Evolutionary conservation across 1,284 basidiomycete species (phyloP), one percentile per base, ranked within the genome.

Genomic region (Rhodotorula sp.): DNA sequence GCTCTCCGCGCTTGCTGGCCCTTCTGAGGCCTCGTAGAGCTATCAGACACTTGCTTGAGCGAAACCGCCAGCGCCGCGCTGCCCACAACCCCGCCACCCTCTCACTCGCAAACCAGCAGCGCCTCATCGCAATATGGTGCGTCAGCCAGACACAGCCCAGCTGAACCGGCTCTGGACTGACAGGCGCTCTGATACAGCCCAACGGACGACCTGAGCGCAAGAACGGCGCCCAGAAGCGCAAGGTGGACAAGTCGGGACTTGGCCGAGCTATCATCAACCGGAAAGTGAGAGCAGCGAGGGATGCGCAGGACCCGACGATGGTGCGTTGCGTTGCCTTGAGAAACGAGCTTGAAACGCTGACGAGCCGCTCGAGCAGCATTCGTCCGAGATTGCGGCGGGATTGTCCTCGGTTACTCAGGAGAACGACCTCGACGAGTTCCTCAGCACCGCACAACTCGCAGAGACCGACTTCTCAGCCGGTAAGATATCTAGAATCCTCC

Each of bases 401-500:
- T 85, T 99, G 44, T 87, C 89, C 76, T 97, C 94, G 2, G 88
- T 99, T 51, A 99, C 96, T 0, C 95, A 99, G 81, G 94, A 99
- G 82, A 85, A 88, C 68, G 94, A 97, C 82, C 84, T 99, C 37
- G 95, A 98, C 76, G 94, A 95, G 80, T 99, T 99, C 80, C 82
- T 99, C 69, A 95, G 88, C 79, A 97, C 93, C 26, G 96, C 96
- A 6, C 90, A 92, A 73, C 83, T 99, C 61, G 96, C 96, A 28
- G 95, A 91, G 63, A 89, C 89, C 22, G 92, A 99, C 77, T 99
- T 99, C 78, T 94, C 93, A n/a, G 96, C 94, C 48, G 93, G 93
- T 51, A 18, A 24, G 20, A 16, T 40, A 40, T n/a, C n/a, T n/a
- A 40, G 13, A 7, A 13, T 13, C 13, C 37, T 40, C 37, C 7